Base-by-base conservation (phyloP, 1,284 basidiomycete species). In the Ganoderma sinense region DNA sequence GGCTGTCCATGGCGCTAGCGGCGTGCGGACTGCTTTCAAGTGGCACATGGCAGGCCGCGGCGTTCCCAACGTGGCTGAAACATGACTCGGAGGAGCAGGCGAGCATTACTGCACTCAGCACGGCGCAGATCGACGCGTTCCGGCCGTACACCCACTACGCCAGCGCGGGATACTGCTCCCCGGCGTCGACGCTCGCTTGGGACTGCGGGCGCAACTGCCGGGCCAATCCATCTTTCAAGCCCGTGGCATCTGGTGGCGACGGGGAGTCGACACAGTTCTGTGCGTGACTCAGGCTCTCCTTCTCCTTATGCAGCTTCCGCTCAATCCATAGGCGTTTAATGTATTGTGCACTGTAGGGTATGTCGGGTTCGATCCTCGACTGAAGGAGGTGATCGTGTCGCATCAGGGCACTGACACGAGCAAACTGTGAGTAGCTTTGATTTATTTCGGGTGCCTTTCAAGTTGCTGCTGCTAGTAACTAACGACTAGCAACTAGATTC, bases 171-270 rank as follows among this genome's bases (percentile, higher is more conserved):
- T 82, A 83, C 72, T 84, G 83, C 73, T 3, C 73, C 16, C 77
- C 81, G 0, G 74, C 75, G 1, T 65, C 71, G 33, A 83, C 81
- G 5, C 64, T 77, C 16, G 71, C 72, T 7, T 84, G 83, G 83
- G 70, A 66, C 26, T 84, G 83, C 68, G 82, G 82, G 31, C 75
- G 79, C 39, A 78, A 79, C 68, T 83, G 79, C 75, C 67, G 85
- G 36, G 86, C 84, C 5, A 91, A 89, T 73, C 75, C 87, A 1
- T 80, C 76, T 5, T 92, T 92, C 75, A 55, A 83, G 20, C 87
- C 89, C 0, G 79, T 88, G 4, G 90, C 89, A 14, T 84, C 89
- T 1, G 91, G 91, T 40, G 91, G 91, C 1, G 85, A 92, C 71
- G 89, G 89, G 1, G 70, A 74, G 13, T 62, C 59, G 10, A 79